A percentile compares a stretch with the other conserved stretches of the same genome.
phyloP scores from a whole-genome alignment of 225 moss, liverwort and hornwort species.

The Rhytidiadelphus loreus region DNA sequence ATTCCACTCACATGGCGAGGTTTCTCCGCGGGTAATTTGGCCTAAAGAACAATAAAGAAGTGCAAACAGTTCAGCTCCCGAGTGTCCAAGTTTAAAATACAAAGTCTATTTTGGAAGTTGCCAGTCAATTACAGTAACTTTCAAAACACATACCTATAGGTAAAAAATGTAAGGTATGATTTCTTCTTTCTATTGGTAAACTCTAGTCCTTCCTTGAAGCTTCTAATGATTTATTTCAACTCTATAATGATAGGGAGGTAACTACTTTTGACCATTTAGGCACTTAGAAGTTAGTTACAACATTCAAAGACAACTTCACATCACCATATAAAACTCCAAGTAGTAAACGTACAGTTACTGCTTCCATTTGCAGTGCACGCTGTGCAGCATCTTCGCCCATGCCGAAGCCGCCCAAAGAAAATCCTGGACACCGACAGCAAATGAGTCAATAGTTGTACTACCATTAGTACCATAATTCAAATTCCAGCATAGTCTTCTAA shows the following conservation, averaged over 20 bases:
- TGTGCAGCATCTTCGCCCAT: constrained; percentile 72
- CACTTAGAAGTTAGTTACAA: not conserved
- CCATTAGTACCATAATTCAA: not conserved
- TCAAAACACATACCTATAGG: not conserved
- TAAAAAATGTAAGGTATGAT: not conserved
- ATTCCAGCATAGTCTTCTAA: not conserved
- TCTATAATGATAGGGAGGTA: not conserved
- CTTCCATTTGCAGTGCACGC: constrained; percentile 57
- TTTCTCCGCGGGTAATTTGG: constrained; percentile 63
- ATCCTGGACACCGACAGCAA: constrained; percentile 42
- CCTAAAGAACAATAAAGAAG: constrained; percentile 23
- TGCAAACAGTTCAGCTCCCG: not conserved
- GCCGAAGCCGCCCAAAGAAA: constrained; percentile 86
- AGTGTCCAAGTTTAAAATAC: not conserved
- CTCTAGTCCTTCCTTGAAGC: not conserved
- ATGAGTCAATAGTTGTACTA: not conserved
- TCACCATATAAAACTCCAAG: not conserved
- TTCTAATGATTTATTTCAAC: not conserved
- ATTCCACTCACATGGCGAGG: constrained; percentile 88
- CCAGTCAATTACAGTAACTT: not conserved
- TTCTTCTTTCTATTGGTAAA: not conserved
- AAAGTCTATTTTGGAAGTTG: too few relatives aligned
- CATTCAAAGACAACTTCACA: not conserved
- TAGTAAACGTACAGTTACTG: constrained; percentile 52
- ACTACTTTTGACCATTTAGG: not conserved